Conservation (phyloP, 805 yeast genomes). For the Ogataea populi-albae region DNA sequence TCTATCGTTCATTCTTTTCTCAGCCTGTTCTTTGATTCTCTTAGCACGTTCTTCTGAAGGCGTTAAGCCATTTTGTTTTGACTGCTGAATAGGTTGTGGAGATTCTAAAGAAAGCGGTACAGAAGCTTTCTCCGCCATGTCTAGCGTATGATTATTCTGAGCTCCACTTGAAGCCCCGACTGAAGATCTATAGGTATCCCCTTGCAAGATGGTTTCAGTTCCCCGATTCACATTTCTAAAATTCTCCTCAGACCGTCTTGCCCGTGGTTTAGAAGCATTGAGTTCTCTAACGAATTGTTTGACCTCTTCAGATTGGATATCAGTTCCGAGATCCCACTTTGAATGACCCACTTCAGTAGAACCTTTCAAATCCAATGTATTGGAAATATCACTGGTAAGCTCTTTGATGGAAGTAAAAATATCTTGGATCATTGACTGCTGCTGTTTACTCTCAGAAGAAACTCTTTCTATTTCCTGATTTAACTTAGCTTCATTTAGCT, state of each 20-base stretch:
- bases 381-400: conserved; percentile 41
- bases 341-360: conserved; percentile 48
- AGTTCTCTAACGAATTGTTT: conserved; percentile 58
- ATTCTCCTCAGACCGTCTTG: neutral
- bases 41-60: conserved; percentile 42
- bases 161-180: no score
- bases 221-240: conserved; percentile 5
- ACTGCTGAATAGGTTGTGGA: neutral
- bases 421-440: conserved; percentile 62
- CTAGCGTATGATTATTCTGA: no score
- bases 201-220: neutral
- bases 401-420: conserved; percentile 69
- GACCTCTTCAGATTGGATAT: conserved; percentile 64
- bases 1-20: conserved; percentile 79
- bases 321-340: conserved; percentile 81
- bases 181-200: no score
- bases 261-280: conserved; percentile 32
- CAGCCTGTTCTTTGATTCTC: conserved; percentile 78
- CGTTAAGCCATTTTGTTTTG: neutral
- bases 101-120: neutral
- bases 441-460: conserved; percentile 52
- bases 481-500: conserved; percentile 53
- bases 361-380: conserved; percentile 29
- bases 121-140: neutral
- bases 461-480: conserved; percentile 50